Evolutionary conservation across 202 grass and related monocot species (phyloP), one percentile per base, ranked within the genome.

Genomic region (Schoenoplectus triqueter): DNA sequence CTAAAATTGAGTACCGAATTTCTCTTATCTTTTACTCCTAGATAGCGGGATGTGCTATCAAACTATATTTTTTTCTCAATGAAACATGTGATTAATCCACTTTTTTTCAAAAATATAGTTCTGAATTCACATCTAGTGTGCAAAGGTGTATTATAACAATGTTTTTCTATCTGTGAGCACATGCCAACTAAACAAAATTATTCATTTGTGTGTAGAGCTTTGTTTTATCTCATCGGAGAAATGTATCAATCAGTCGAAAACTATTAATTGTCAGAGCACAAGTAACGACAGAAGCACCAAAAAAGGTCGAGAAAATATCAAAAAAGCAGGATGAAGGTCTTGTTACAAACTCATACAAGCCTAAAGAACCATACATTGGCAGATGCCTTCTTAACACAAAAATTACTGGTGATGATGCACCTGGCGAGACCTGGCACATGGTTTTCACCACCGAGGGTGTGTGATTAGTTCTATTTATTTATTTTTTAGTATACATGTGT

Each of bases 361-460:
- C 95, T 73, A 95, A 94, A 88, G 93, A 98, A 5, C 95, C 95
- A 0, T 98, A 95, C 88, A n/a, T 74, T 2, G 91, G 93, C 1
- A 80, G 81, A 13, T 98, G 95, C 91, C 88, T 98, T 10, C 86
- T 92, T 78, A 98, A 98, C 91, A 95, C 90, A 41, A 92, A 92
- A 76, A 92, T 98, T 90, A 98, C 95, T 67, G 95, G 93, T 56
- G 95, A 98, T 73, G 70, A 89, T 10, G 95, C 93, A 2, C 95
- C 95, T 10, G 95, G 95, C 10, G 95, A 98, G 88, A 98, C 95
- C 2, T 98, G 93, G 93, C 95, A 98, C 90, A 98, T 98, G 95
- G 91, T 98, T 55, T 98, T 98, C 91, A 94, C 69, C 91, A 98
- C 93, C 5, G 89, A 97, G 44, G 91, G 91, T 92, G 70, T 62